phyloP scores from a whole-genome alignment of 2,329 filamentous ascomycete genomes.

The Aspergillus bombycis region DNA sequence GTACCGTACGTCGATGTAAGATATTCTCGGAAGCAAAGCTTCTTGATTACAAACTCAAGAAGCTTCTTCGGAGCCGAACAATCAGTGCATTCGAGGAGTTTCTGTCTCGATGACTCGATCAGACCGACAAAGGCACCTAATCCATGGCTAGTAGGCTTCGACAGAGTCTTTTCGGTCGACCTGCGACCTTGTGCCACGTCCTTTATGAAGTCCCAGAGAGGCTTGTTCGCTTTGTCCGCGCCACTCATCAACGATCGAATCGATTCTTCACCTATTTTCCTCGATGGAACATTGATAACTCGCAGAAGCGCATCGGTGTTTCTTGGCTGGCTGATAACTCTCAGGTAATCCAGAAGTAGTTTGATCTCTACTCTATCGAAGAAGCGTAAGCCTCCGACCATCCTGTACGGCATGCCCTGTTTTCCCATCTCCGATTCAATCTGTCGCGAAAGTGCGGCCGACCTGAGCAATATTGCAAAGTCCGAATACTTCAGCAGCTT shows the following conservation, averaged over 20 bases:
- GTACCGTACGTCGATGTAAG: conserved; percentile 72
- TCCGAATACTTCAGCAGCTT: conserved; percentile 74
- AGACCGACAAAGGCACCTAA: conserved; percentile 63
- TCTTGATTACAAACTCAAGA: conserved; percentile 62
- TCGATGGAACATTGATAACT: conserved; percentile 80
- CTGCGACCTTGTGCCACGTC: conserved; percentile 57
- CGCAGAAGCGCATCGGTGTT: conserved; percentile 85
- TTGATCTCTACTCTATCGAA: conserved; percentile 92
- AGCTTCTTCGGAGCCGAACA: conserved; percentile 49
- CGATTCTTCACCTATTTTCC: conserved; percentile 79
- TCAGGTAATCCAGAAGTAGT: conserved; percentile 81
- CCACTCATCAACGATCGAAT: conserved; percentile 75
- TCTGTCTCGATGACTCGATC: conserved; percentile 60
- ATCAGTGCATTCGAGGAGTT: conserved; percentile 52
- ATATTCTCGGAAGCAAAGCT: conserved; percentile 73
- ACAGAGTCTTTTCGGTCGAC: conserved; percentile 57
- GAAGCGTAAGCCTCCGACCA: conserved; percentile 90
- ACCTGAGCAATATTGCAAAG: conserved; percentile 84
- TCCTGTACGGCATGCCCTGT: conserved; percentile 81
- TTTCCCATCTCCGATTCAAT: conserved; percentile 82
- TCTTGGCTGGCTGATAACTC: conserved; percentile 79
- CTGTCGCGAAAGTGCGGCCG: conserved; percentile 78
- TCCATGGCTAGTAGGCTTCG: conserved; percentile 58
- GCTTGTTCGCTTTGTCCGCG: conserved; percentile 69
- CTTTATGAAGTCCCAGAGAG: conserved; percentile 76